A percentile compares a stretch with the other conserved stretches of the same genome.
Conservation (phyloP, 2,329 filamentous ascomycete genomes). For the Pseudocercospora eumusae region DNA sequence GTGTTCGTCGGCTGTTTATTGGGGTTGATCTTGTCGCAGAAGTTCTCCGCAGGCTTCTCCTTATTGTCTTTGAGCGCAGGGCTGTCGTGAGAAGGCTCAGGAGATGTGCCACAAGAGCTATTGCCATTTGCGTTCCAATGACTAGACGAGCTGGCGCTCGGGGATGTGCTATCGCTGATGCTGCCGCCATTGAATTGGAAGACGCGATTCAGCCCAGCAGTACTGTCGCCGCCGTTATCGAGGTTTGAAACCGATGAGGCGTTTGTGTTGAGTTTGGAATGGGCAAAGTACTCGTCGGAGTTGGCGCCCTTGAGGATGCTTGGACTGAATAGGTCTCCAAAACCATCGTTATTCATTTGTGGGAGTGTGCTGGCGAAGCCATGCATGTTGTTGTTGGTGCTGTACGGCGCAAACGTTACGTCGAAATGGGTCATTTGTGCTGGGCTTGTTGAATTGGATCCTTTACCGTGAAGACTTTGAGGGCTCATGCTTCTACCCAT, state of each 20-base stretch:
- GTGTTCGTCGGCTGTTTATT: slow-evolving; percentile 17
- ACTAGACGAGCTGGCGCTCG: slow-evolving; percentile 54
- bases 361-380: slow-evolving; percentile 40
- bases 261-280: slow-evolving; percentile 17
- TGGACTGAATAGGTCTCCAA: slow-evolving; percentile 63
- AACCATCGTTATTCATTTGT: slow-evolving; percentile 43
- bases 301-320: slow-evolving; percentile 52
- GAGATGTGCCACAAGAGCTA: slow-evolving; percentile 72
- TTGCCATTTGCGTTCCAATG: slow-evolving; percentile 57
- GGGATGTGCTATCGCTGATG: slow-evolving; percentile 53
- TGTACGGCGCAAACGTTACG: slow-evolving; percentile 34
- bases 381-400: slow-evolving; percentile 40
- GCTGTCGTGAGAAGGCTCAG: slow-evolving; percentile 73
- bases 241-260: slow-evolving; percentile 3
- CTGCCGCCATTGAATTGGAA: slow-evolving; percentile 55
- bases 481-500: slow-evolving; percentile 43
- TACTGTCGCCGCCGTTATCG: slow-evolving; percentile 47
- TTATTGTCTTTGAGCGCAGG: slow-evolving; percentile 58
- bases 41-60: slow-evolving; percentile 41
- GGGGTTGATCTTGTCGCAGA: slow-evolving; percentile 60
- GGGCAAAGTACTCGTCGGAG: slow-evolving; percentile 35
- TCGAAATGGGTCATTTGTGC: slow-evolving; percentile 22
- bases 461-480: slow-evolving; percentile 20
- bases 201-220: slow-evolving; percentile 47
- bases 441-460: slow-evolving; percentile 32